Base-by-base conservation (phyloP, 2,329 filamentous ascomycete genomes). In the Fusarium heterosporum region DNA sequence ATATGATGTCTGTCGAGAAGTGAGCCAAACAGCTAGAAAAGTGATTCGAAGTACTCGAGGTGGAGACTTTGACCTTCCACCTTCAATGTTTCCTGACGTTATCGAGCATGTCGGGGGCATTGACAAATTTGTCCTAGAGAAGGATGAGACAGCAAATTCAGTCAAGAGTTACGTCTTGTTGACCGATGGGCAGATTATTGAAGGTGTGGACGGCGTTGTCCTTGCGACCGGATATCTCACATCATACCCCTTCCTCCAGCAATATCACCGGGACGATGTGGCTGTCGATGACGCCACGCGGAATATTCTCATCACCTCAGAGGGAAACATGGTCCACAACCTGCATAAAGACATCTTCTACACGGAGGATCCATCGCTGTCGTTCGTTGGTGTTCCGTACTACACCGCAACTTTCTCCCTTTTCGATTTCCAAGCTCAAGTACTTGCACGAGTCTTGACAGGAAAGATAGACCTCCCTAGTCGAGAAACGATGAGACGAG, bases 301-400 rank as follows among this genome's bases (percentile, higher is more conserved):
- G 0, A 78, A 74, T 0, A 75, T 87, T 0, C 78, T 93, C 0
- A 85, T 92, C 6, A 91, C 86, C 0, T 75, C 81, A 0, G 87
- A 91, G 42, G 89, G 89, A 3, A 82, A 82, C 13, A 85, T 88
- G 73, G 79, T 83, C 6, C 89, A 92, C 70, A 91, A 92, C 66
- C 78, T 92, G 2, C 87, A 91, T 78, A 87, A 87, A 58, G 89
- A 92, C 72, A 88, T 92, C 14, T 92, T 90, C 72, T 92, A 91
- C 75, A 90, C 91, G 41, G 83, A 83, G 0, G 89, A 92, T 61
- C 88, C 89, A 0, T 85, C 86, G 0, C 78, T 92, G 1, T 78
- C 82, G 0, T 91, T 91, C 64, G 79, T 91, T 17, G 89, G 89
- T 0, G 85, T 89, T 0, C 88, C 87, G 0, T 90, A 87, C 70